Conservation (phyloP, 305 asterid species). For the Plantago lanceolata region DNA sequence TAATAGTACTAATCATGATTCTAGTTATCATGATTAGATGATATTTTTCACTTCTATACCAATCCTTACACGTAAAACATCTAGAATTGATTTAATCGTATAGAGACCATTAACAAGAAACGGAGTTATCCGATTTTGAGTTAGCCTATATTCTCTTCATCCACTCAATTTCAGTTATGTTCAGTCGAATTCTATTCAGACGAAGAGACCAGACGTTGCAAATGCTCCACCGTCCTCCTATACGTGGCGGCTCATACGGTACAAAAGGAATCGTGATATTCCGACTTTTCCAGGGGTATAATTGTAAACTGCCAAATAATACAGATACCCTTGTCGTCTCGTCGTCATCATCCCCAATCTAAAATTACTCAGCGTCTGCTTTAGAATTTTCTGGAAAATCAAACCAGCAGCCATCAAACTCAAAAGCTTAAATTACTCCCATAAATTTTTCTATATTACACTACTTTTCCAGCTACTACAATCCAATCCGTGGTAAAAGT, state of each 20-base stretch:
- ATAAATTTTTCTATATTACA: background rate
- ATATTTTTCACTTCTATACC: background rate
- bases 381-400: constrained; percentile 7
- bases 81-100: background rate
- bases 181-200: too few relatives aligned
- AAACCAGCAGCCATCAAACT: background rate
- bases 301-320: background rate
- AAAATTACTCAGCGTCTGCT: background rate
- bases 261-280: too few relatives aligned
- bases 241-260: too few relatives aligned
- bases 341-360: constrained; percentile 7
- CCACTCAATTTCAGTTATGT: too few relatives aligned
- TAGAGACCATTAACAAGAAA: too few relatives aligned
- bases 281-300: background rate
- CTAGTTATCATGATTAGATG: background rate
- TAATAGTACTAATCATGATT: too few relatives aligned
- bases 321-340: background rate
- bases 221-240: too few relatives aligned
- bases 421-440: background rate
- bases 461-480: background rate
- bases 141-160: too few relatives aligned
- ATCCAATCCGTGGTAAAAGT: too few relatives aligned
- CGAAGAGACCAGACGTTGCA: too few relatives aligned
- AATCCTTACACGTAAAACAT: constrained; percentile 3
- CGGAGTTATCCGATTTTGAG: too few relatives aligned